phyloP scores from a whole-genome alignment of 2,329 filamentous ascomycete species.

The Venturia pyrina region DNA sequence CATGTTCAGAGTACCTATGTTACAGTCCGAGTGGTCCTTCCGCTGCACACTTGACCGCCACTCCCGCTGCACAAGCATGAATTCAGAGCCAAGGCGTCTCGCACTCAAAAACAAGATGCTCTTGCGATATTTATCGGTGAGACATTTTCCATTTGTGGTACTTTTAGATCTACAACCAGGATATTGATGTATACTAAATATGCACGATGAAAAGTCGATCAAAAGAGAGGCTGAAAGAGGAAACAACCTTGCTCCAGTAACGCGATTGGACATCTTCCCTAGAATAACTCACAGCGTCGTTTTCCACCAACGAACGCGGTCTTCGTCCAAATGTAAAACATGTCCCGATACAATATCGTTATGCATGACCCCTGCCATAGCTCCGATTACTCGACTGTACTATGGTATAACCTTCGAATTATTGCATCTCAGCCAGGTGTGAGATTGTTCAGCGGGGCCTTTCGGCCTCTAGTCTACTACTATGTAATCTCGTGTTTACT shows the following conservation, averaged over 20 bases:
- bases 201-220: not conserved
- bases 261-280: not conserved
- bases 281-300: too few relatives aligned
- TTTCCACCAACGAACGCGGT: not conserved
- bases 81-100: not conserved
- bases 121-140: not conserved
- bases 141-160: not conserved
- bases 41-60: not conserved
- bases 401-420: not conserved
- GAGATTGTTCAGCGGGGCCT: not conserved
- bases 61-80: not conserved
- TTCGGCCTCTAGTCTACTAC: not conserved
- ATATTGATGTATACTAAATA: constrained; percentile 1
- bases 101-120: not conserved
- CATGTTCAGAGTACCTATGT: not conserved
- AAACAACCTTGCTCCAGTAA: not conserved
- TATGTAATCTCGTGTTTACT: not conserved
- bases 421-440: not conserved
- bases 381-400: not conserved
- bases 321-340: not conserved
- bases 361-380: not conserved
- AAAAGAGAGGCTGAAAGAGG: not conserved
- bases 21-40: not conserved
- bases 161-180: not conserved
- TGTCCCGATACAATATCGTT: not conserved